Evolutionary conservation across 163 green algal genomes (phyloP), one percentile per base, ranked within the genome.

Genomic region (Chlorella variabilis): DNA sequence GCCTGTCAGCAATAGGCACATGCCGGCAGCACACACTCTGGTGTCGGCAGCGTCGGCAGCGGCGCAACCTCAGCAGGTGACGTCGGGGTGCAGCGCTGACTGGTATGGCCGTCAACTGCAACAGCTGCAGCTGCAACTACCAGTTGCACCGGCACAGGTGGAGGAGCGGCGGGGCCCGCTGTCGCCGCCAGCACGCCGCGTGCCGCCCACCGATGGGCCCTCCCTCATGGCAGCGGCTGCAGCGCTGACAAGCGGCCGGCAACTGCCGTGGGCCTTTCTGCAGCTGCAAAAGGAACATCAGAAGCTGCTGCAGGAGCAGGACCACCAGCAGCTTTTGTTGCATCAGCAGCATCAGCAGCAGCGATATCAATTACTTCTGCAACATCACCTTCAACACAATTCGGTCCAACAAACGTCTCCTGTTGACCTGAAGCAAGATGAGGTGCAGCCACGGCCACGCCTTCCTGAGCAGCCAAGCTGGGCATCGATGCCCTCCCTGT

Each of bases 261-360:
- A 36, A 15, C 31, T 77, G 48, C 70, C 48, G 48, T 56, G 51
- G 42, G 51, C 68, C 27, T 17, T 48, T 42, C 42, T 45, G 68
- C 68, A 76, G 68, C 70, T 48, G 42, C 42, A 63, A 42, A 42
- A 76, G 68, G 48, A 61, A 27, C 68, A 61, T 8, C 68, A 76
- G 42, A 41, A 62, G 41, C 27, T 75, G 39, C 27, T 75, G 39
- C 67, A 41, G 3, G 67, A 76, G 42, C 42, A 76, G 42, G 25
- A 62, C 42, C n/a, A 41, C 17, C 68, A 63, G 68, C 68, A 63
- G 68, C n/a, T 41, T 42, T n/a, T 59, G 68, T 25, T 33, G 17
- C 15, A 59, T 42, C 70, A 66, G 70, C 70, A 65, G 70, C 70
- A 77, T 13, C 69, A 63, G 69, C 42, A 45, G 42, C 65, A 71